These are phyloP conservation scores for Barnettozyma californica DNA, from an alignment of 805 yeast genomes.

Conservation along the genomic window DNA sequence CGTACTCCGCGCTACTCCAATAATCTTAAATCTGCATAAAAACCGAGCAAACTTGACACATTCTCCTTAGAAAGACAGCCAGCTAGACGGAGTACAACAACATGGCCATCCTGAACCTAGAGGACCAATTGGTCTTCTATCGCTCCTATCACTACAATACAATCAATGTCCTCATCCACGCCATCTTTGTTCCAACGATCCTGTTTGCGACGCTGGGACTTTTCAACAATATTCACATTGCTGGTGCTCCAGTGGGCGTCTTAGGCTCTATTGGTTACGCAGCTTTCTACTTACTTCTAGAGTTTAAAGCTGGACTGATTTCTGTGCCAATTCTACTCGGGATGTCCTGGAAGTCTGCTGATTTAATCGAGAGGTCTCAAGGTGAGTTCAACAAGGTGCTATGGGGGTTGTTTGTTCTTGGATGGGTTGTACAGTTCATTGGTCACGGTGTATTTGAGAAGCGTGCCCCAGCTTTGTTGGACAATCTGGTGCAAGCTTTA, in stretches of 20 bases:
- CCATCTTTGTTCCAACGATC: constrained; percentile 76
- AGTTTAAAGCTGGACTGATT: constrained; percentile 42
- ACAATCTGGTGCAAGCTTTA: constrained; percentile 76
- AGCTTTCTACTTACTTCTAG: constrained; percentile 54
- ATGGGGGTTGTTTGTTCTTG: constrained; percentile 37
- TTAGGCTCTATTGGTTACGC: constrained; percentile 44
- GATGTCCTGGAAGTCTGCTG: constrained; percentile 23
- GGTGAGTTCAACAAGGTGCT: constrained; percentile 10
- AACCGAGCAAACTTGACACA: not conserved
- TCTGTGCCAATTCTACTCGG: constrained; percentile 35
- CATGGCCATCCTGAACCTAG: constrained; percentile 17
- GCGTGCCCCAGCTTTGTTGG: constrained; percentile 82
- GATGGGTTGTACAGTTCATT: constrained; percentile 82
- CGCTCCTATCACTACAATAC: constrained; percentile 47
- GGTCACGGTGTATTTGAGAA: constrained; percentile 84
- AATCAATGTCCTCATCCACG: constrained; percentile 69
- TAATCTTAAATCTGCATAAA: not conserved
- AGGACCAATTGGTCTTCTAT: constrained; percentile 52
- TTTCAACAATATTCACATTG: constrained; percentile 25
- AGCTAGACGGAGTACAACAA: not conserved
- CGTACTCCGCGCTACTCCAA: too few relatives aligned
- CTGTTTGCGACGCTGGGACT: constrained; percentile 48
- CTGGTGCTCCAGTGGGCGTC: constrained; percentile 41
- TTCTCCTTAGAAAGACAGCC: not conserved
- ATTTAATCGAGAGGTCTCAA: constrained; percentile 19